These are phyloP conservation scores for Chloris gayana DNA, from an alignment of 176 grass and related monocot genomes.

Conservation along the genomic window DNA sequence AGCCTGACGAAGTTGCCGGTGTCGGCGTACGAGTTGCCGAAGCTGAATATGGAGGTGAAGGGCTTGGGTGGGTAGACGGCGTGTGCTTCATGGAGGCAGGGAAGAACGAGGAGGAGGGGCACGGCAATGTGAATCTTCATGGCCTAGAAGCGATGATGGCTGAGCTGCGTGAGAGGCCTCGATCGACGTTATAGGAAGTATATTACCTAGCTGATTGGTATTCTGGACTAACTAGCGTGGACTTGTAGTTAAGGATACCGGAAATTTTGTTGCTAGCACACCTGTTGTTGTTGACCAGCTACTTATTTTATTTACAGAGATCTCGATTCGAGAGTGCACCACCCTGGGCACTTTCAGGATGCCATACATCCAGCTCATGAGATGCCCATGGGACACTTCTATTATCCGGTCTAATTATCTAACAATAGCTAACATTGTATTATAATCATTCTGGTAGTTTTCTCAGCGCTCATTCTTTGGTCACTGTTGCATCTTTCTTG, in stretches of 20 bases:
- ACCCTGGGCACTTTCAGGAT: not conserved
- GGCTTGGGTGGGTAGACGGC: not conserved
- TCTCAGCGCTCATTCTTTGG: no score
- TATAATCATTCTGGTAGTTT: no score
- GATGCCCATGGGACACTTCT: no score
- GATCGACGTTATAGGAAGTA: not conserved
- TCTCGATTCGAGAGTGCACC: not conserved
- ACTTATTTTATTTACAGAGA: not conserved
- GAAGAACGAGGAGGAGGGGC: constrained; percentile 12
- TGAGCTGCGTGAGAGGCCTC: not conserved
- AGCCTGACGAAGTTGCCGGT: constrained; percentile 66
- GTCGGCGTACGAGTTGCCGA: constrained; percentile 70
- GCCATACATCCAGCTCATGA: no score
- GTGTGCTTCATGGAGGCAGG: not conserved
- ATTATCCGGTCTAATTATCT: no score
- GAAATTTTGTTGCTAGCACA: no score
- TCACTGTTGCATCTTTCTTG: no score
- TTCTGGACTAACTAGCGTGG: no score
- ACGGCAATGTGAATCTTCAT: not conserved
- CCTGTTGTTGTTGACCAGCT: not conserved
- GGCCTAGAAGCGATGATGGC: not conserved
- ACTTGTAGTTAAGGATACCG: no score
- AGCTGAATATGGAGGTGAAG: constrained; percentile 63
- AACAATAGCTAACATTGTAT: no score
- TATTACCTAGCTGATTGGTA: no score